phyloP scores from a whole-genome alignment of 78 protist genomes.

The Speleostelium caveatum region DNA sequence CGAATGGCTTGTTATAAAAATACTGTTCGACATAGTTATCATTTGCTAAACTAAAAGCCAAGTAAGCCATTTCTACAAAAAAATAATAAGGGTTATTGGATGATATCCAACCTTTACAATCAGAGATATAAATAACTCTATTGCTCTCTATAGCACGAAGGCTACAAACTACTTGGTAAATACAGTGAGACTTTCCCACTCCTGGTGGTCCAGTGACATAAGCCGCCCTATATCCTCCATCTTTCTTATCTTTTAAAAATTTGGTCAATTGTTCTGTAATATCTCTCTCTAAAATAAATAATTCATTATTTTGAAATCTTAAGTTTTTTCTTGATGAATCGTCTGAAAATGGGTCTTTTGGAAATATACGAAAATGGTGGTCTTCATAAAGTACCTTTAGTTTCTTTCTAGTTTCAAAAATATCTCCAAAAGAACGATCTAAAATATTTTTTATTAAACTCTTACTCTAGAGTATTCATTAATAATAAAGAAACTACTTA shows the following conservation, averaged over 20 bases:
- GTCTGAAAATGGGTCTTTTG: background rate
- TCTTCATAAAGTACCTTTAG: background rate
- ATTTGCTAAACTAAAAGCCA: background rate
- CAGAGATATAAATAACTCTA: conserved; percentile 9
- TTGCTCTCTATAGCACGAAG: background rate
- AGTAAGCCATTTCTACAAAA: background rate
- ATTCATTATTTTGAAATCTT: background rate
- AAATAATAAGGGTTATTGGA: background rate
- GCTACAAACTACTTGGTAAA: background rate
- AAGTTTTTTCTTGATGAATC: background rate
- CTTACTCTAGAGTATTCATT: too few species aligned
- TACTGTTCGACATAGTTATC: background rate
- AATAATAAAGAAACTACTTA: too few species aligned
- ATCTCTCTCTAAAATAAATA: background rate
- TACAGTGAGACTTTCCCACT: conserved; percentile 18
- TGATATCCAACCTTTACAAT: conserved; percentile 1
- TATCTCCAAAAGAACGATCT: background rate
- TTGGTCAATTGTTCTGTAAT: background rate
- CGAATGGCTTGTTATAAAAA: background rate
- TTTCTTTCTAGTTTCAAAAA: background rate
- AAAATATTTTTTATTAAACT: too few species aligned
- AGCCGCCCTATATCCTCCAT: too few species aligned
- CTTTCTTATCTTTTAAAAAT: too few species aligned
- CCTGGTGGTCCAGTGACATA: conserved; percentile 34
- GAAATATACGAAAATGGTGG: background rate